Percentiles rank a stretch among this genome's conserved stretches.
Conservation (phyloP, 768 basidiomycete genomes). For the Kwoniella dejecticola region DNA sequence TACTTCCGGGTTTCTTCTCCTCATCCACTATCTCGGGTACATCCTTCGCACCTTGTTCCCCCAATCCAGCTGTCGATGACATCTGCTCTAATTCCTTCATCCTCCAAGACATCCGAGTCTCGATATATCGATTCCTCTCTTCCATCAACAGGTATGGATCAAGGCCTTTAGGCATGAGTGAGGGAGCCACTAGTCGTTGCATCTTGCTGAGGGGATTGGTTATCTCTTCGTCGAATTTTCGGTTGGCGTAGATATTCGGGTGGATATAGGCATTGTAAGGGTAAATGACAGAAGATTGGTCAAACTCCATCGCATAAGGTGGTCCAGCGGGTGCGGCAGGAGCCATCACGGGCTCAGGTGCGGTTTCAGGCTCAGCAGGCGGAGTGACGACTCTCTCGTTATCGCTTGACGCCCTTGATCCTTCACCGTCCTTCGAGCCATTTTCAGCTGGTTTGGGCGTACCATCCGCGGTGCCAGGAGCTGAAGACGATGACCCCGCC, state of each 20-base stretch:
- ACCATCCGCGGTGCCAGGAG: background rate
- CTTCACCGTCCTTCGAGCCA: slow-evolving; percentile 27
- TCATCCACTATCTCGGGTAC: slow-evolving; percentile 58
- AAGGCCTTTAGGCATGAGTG: slow-evolving; percentile 84
- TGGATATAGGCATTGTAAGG: slow-evolving; percentile 88
- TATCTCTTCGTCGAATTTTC: slow-evolving; percentile 61
- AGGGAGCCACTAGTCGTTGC: slow-evolving; percentile 75
- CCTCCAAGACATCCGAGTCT: slow-evolving; percentile 83
- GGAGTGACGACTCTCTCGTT: slow-evolving; percentile 33
- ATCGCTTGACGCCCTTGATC: slow-evolving; percentile 22
- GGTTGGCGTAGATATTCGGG: slow-evolving; percentile 66
- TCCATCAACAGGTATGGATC: slow-evolving; percentile 89
- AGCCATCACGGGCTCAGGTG: background rate
- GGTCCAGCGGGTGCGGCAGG: slow-evolving; percentile 18
- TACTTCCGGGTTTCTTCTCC: slow-evolving; percentile 42
- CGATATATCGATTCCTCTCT: slow-evolving; percentile 87
- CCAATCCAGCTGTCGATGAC: slow-evolving; percentile 78
- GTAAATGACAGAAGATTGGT: slow-evolving; percentile 76
- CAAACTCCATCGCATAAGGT: slow-evolving; percentile 65
- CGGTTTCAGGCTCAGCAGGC: background rate
- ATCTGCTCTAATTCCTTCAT: slow-evolving; percentile 75
- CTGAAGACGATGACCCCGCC: background rate
- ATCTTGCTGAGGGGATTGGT: slow-evolving; percentile 50
- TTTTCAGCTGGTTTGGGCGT: background rate
- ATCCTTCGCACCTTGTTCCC: slow-evolving; percentile 63